phyloP scores from a whole-genome alignment of 2,329 filamentous ascomycete genomes.

The Colletotrichum musae region DNA sequence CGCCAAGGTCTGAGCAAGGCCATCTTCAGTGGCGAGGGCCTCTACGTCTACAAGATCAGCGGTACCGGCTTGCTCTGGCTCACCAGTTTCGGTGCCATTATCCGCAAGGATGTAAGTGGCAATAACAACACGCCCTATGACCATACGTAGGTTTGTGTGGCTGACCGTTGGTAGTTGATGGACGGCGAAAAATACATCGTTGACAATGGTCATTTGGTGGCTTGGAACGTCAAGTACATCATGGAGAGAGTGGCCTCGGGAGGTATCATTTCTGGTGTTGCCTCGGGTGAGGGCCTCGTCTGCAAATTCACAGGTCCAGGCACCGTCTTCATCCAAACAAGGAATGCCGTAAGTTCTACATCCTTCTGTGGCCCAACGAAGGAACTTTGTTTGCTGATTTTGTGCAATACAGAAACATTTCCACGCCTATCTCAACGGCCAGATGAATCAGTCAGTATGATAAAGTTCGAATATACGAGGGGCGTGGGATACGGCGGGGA shows the following conservation, averaged over 20 bases:
- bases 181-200: slow-evolving; percentile 91
- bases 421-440: slow-evolving; percentile 65
- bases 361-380: neutral
- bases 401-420: slow-evolving; percentile 62
- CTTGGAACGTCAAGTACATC: slow-evolving; percentile 96
- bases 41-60: slow-evolving; percentile 90
- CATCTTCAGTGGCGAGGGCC: slow-evolving; percentile 92
- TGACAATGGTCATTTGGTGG: slow-evolving; percentile 93
- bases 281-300: slow-evolving; percentile 88
- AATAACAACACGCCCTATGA: neutral
- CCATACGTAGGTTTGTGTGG: too few species aligned
- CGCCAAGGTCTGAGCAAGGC: slow-evolving; percentile 89
- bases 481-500: too few species aligned
- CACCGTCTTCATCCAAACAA: slow-evolving; percentile 92
- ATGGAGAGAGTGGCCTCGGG: slow-evolving; percentile 92
- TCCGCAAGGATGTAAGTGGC: slow-evolving; percentile 86
- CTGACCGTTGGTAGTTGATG: slow-evolving; percentile 56
- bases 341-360: slow-evolving; percentile 76
- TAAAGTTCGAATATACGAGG: too few species aligned
- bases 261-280: slow-evolving; percentile 90
- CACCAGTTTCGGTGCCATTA: slow-evolving; percentile 93
- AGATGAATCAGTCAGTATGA: slow-evolving; percentile 52
- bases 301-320: slow-evolving; percentile 96
- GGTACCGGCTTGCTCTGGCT: slow-evolving; percentile 90
- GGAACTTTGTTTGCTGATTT: neutral